Base-by-base conservation (phyloP, 2,329 filamentous ascomycete species). In the Talaromyces islandicus region DNA sequence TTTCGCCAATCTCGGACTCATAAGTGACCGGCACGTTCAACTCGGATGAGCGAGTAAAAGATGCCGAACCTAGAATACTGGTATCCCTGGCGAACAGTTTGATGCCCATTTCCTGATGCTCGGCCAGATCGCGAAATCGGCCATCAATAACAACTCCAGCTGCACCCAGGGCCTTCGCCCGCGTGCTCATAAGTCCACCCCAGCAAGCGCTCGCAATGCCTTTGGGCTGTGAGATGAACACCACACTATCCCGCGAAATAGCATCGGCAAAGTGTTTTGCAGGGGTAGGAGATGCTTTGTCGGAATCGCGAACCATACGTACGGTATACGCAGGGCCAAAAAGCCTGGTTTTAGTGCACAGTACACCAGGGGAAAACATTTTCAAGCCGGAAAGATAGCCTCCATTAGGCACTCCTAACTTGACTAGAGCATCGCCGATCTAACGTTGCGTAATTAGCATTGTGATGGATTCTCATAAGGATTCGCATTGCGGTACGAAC, bases 131-230 rank as follows among this genome's bases (percentile, higher is more conserved):
- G 14, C 74, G 64, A 62, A 77, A 73, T 11, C 69, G 68, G 7
- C 75, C 75, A 64, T 77, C 74, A 53, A 77, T 69, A 6, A 77
- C 68, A 4, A 74, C 71, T 17, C 74, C 75, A 4, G 67, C 68
- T 3, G 73, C 74, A 5, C 73, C 74, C 1, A 71, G 62, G 19
- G 66, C 64, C 61, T 73, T 67, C 0, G 73, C 71, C 2, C 73
- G 64, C 6, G 70, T 72, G 32, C 68, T 71, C 75, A 77, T 77
- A 46, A 77, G 60, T 1, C 74, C 75, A 17, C 75, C 75, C 67
- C 69, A 77, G 59, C 72, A 74, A 6, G 74, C 73, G 38, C 68
- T 72, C 56, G 70, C 67, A 9, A 71, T 56, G 2, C 65, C 67
- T 54, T 68, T 68, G 0, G 75, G 75, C 57, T 75, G 73, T 0